A percentile compares a stretch with the other conserved stretches of the same genome.
phyloP scores from a whole-genome alignment of 2,329 filamentous ascomycete genomes.

The Xylariomycetidae sp. region DNA sequence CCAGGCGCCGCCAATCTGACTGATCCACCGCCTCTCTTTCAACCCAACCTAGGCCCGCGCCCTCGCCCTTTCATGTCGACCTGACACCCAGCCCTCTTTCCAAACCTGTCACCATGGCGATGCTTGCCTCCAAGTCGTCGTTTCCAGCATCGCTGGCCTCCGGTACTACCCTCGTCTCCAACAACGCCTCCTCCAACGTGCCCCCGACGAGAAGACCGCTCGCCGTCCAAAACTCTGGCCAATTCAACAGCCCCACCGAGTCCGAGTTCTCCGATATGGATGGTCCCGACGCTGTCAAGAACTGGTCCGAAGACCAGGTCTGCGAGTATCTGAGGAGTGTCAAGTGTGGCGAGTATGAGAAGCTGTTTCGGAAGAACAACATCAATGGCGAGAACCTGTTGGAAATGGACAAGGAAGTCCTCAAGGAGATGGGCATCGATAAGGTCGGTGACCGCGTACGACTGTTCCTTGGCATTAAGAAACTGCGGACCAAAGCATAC shows the following conservation, averaged over 20 bases:
- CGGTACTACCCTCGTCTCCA: slow-evolving; percentile 38
- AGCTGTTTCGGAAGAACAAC: slow-evolving; percentile 83
- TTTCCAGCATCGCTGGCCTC: slow-evolving; percentile 54
- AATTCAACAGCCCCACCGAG: slow-evolving; percentile 80
- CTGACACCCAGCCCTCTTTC: slow-evolving; percentile 10
- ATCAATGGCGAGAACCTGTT: slow-evolving; percentile 96
- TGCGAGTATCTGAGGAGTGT: slow-evolving; percentile 87
- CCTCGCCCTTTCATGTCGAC: slow-evolving; percentile 14
- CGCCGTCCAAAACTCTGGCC: slow-evolving; percentile 41
- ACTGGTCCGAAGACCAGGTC: slow-evolving; percentile 88
- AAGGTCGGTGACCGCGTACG: slow-evolving; percentile 95
- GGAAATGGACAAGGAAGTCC: slow-evolving; percentile 91
- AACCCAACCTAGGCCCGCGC: too few species aligned
- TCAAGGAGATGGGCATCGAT: slow-evolving; percentile 97
- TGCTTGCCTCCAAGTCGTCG: slow-evolving; percentile 70
- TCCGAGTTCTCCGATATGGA: slow-evolving; percentile 88
- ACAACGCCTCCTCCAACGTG: slow-evolving; percentile 42
- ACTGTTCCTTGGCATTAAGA: slow-evolving; percentile 80
- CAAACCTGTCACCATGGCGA: slow-evolving; percentile 68
- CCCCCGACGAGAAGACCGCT: slow-evolving; percentile 47
- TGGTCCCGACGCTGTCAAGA: slow-evolving; percentile 67
- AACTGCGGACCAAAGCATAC: slow-evolving; percentile 69
- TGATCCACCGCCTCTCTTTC: too few species aligned
- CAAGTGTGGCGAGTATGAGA: slow-evolving; percentile 90
- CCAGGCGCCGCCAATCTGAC: too few species aligned